These are phyloP conservation scores for Blastobotrys indianensis DNA, from an alignment of 1,139 yeast genomes.

Conservation along the genomic window DNA sequence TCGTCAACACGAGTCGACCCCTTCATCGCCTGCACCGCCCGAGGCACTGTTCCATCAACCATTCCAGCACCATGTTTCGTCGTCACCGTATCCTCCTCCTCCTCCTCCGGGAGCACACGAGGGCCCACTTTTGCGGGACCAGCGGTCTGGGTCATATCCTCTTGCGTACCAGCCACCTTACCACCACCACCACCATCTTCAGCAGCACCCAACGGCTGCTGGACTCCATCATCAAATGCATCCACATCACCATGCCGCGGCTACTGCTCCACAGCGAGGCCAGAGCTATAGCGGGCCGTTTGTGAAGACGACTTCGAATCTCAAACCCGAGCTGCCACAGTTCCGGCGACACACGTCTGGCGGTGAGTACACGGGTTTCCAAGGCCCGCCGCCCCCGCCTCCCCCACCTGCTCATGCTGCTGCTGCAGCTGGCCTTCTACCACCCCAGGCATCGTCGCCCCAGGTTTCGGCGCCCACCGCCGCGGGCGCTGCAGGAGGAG, in stretches of 20 bases:
- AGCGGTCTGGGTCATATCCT: constrained; percentile 31
- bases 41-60: constrained; percentile 5
- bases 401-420: background rate
- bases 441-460: constrained; percentile 1
- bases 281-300: constrained; percentile 12
- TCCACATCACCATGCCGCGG: constrained; percentile 3
- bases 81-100: constrained; percentile 2
- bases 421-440: background rate
- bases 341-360: constrained; percentile 27
- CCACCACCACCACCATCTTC: constrained; percentile 2
- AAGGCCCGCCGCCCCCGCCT: background rate
- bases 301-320: constrained; percentile 3
- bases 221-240: background rate
- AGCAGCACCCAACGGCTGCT: background rate
- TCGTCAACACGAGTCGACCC: background rate
- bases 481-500: constrained; percentile 1
- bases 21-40: constrained; percentile 4
- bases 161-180: constrained; percentile 13
- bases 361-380: constrained; percentile 9
- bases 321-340: constrained; percentile 9
- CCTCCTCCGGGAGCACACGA: constrained; percentile 1
- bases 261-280: constrained; percentile 3
- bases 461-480: constrained; percentile 3
- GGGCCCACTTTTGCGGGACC: constrained; percentile 24
- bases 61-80: constrained; percentile 3